Percentiles rank a stretch among this genome's conserved stretches.
Conservation (phyloP, 1,139 yeast species). For the Saccharomyces hybrid region DNA sequence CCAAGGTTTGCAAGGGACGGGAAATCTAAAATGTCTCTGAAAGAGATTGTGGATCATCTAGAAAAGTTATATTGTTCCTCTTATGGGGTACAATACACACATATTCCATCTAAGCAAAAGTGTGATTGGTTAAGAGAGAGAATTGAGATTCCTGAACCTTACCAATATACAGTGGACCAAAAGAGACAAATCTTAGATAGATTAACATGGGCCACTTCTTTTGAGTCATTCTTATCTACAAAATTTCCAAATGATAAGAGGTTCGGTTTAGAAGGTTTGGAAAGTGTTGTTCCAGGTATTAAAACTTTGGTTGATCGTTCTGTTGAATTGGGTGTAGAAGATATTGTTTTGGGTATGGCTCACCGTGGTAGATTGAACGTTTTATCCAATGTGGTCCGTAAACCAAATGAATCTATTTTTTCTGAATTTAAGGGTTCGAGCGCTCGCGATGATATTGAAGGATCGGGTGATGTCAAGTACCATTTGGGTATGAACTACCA, state of each 20-base stretch:
- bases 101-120: slow-evolving; percentile 88
- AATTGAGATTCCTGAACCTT: slow-evolving; percentile 87
- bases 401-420: slow-evolving; percentile 95
- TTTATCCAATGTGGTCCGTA: slow-evolving; percentile 95
- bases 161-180: slow-evolving; percentile 74
- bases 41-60: slow-evolving; percentile 70
- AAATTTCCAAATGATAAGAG: slow-evolving; percentile 98
- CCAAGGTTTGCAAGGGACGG: slow-evolving; percentile 79
- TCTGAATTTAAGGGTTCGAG: slow-evolving; percentile 91
- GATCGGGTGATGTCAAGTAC: slow-evolving; percentile 98
- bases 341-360: slow-evolving; percentile 97
- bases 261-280: slow-evolving; percentile 98
- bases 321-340: slow-evolving; percentile 90
- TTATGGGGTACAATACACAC: slow-evolving; percentile 93
- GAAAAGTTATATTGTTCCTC: slow-evolving; percentile 81
- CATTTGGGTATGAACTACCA: slow-evolving; percentile 99
- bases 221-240: slow-evolving; percentile 84
- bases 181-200: slow-evolving; percentile 96
- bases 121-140: slow-evolving; percentile 99
- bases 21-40: slow-evolving; percentile 53
- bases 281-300: slow-evolving; percentile 92
- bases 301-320: slow-evolving; percentile 91
- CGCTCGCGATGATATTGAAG: slow-evolving; percentile 68
- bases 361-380: slow-evolving; percentile 98
- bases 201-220: slow-evolving; percentile 91